Evolutionary conservation across 805 yeast genomes (phyloP).

Genomic region (Candida caryicola): DNA sequence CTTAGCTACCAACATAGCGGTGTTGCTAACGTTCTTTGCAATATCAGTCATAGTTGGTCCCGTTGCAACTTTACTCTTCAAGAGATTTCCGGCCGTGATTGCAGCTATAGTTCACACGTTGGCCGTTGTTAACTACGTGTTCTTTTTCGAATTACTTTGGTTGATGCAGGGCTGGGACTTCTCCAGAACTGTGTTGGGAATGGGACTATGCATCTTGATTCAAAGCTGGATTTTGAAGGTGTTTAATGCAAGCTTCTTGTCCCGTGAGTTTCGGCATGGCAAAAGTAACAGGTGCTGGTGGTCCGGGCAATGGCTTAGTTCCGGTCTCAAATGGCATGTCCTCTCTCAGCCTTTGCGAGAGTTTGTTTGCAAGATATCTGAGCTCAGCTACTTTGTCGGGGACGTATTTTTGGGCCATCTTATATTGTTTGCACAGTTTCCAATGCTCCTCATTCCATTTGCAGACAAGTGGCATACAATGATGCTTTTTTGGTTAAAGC

Average conservation of each 20-base stretch:
- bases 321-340: slow-evolving; percentile 60
- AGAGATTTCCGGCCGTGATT: slow-evolving; percentile 47
- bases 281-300: slow-evolving; percentile 71
- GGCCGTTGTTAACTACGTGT: slow-evolving; percentile 51
- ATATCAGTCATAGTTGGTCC: slow-evolving; percentile 53
- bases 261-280: slow-evolving; percentile 62
- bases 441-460: slow-evolving; percentile 60
- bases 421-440: slow-evolving; percentile 56
- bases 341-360: slow-evolving; percentile 66
- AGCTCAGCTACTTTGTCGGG: slow-evolving; percentile 63
- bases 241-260: slow-evolving; percentile 47
- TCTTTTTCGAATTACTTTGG: slow-evolving; percentile 63
- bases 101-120: slow-evolving; percentile 56
- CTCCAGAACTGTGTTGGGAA: slow-evolving; percentile 56
- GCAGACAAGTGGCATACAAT: slow-evolving; percentile 66
- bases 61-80: slow-evolving; percentile 39
- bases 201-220: slow-evolving; percentile 51
- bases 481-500: slow-evolving; percentile 66
- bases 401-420: slow-evolving; percentile 62
- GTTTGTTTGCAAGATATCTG: slow-evolving; percentile 58
- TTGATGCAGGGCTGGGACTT: slow-evolving; percentile 66
- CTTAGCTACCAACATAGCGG: slow-evolving; percentile 38
- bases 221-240: slow-evolving; percentile 58
- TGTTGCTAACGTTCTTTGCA: slow-evolving; percentile 40
- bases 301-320: slow-evolving; percentile 65